Evolutionary conservation across 2,329 filamentous ascomycete species (phyloP), one percentile per base, ranked within the genome.

Genomic region (Ciborinia camelliae): DNA sequence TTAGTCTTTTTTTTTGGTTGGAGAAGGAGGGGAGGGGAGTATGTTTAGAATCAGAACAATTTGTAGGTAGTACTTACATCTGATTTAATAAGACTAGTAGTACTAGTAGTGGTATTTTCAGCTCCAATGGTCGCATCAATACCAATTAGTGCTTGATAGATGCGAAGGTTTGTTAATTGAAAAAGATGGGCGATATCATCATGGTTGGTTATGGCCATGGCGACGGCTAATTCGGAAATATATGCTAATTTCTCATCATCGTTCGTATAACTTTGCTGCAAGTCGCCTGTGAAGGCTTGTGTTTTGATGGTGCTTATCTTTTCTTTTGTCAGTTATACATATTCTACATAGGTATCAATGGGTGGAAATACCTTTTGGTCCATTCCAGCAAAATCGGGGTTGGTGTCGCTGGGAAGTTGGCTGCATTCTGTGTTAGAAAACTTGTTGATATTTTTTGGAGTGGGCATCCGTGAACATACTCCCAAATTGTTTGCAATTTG

Each of bases 221-320:
- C 48, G 35, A 62, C 23, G 3, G 60, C 60, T 4, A 62, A 10
- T 32, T 62, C 45, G 9, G 14, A 54, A 39, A 62, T 37, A n/a
- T 62, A 62, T n/a, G 45, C 48, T 8, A 62, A 41, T 4, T 41
- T 62, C 26, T 23, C 53, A 35, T 62, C 37, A 26, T 39, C 23
- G 20, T 26, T 55, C n/a, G 32, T 30, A 54, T 20, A 28, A 30
- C 23, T 51, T 28, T 45, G 35, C 43, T 30, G 28, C 23, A 54
- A 45, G 15, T 28, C 7, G 4, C 26, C 48, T n/a, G 14, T 39
- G 15, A 62, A 55, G 18, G 37, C 32, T 43, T 62, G 35, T 43
- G 60, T 37, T 55, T 55, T 62, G n/a, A 54, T 18, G 12, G 37
- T 51, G 48, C 50, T 62, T 51, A 54, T 52, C 60, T 62, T 30